Conservation (phyloP, 2,329 filamentous ascomycete species). For the Pestalotiopsis sp. region DNA sequence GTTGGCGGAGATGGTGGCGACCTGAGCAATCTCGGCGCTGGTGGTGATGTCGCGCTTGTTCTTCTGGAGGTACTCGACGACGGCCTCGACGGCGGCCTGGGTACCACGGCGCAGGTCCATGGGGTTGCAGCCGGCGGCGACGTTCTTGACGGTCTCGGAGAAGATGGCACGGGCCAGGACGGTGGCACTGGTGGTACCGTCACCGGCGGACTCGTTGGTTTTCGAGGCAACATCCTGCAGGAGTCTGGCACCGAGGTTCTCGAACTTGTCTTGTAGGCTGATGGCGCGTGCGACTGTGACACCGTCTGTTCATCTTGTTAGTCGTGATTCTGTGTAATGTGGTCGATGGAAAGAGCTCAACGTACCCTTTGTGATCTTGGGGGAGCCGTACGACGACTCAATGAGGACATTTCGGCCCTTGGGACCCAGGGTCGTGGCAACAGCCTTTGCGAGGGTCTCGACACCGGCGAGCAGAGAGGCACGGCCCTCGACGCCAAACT, state of each 20-base stretch:
- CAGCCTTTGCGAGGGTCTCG: conserved; percentile 94
- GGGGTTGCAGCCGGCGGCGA: conserved; percentile 98
- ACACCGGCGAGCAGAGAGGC: conserved; percentile 90
- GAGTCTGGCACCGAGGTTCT: conserved; percentile 96
- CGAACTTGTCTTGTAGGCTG: conserved; percentile 96
- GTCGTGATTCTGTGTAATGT: not conserved
- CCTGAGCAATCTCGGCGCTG: conserved; percentile 94
- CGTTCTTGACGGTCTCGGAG: conserved; percentile 99
- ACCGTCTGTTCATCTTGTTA: conserved; percentile 63
- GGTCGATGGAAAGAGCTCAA: conserved; percentile 13
- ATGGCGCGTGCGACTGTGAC: conserved; percentile 90
- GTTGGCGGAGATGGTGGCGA: conserved; percentile 97
- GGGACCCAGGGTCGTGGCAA: conserved; percentile 92
- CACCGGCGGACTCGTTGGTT: conserved; percentile 98
- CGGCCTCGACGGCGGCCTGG: conserved; percentile 92
- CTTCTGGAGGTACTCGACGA: conserved; percentile 89
- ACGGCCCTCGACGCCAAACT: conserved; percentile 95
- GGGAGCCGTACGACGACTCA: conserved; percentile 96
- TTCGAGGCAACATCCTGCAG: conserved; percentile 98
- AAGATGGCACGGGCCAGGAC: conserved; percentile 98
- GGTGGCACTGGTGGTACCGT: conserved; percentile 97
- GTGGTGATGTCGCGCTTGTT: conserved; percentile 99
- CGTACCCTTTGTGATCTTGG: conserved; percentile 99
- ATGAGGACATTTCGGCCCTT: conserved; percentile 99
- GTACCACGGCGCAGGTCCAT: conserved; percentile 98